Evolutionary conservation across 176 grass and related monocot species (phyloP).

Genomic region (Stipa capillata): DNA sequence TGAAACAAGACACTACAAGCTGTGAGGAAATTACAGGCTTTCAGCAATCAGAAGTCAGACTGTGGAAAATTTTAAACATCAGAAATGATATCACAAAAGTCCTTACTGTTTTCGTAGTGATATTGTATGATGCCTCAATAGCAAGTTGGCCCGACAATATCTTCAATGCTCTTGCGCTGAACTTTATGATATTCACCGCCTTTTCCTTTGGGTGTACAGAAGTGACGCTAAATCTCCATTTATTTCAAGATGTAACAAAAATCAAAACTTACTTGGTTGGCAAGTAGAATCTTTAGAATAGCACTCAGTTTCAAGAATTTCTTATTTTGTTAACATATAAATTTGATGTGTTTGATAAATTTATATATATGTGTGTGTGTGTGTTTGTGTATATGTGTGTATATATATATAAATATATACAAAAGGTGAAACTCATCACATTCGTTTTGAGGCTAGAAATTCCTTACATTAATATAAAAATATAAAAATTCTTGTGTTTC

Average conservation of each 20-base stretch:
- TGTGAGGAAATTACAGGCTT: conserved; percentile 4
- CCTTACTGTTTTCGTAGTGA: conserved; percentile 58
- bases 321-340: neutral
- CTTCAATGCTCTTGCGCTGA: conserved; percentile 64
- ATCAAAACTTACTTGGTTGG: conserved; percentile 35
- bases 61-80: neutral
- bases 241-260: conserved; percentile 44
- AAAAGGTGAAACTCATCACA: too few relatives aligned
- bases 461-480: too few relatives aligned
- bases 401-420: too few relatives aligned
- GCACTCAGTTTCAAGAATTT: neutral
- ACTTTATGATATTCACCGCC: conserved; percentile 72
- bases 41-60: neutral
- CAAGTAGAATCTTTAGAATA: neutral
- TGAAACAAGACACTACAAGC: conserved; percentile 29
- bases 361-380: too few relatives aligned
- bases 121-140: conserved; percentile 67
- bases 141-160: conserved; percentile 73
- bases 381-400: too few relatives aligned
- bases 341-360: neutral
- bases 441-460: too few relatives aligned
- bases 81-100: neutral
- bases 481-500: too few relatives aligned
- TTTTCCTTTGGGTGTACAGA: conserved; percentile 88
- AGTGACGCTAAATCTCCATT: conserved; percentile 91